Evolutionary conservation across 2,329 filamentous ascomycete species (phyloP).

Genomic region (Penicillium sp.): DNA sequence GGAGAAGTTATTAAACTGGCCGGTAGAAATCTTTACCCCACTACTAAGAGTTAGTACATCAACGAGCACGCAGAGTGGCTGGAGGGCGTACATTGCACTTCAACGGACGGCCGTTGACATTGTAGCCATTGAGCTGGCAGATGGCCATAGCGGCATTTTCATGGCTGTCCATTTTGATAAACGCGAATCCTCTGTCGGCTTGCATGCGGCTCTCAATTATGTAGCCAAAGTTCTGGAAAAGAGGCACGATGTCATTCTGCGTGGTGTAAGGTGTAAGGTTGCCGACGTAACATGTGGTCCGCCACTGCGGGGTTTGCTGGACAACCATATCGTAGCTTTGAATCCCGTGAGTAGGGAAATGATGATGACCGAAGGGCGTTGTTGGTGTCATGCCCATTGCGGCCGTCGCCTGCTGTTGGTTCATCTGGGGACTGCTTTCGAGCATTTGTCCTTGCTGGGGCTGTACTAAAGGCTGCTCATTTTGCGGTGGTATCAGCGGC

Average conservation of each 20-base stretch:
- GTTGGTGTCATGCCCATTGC: slow-evolving; percentile 98
- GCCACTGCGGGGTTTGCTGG: slow-evolving; percentile 93
- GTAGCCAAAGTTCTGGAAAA: slow-evolving; percentile 98
- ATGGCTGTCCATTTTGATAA: slow-evolving; percentile 98
- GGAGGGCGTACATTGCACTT: slow-evolving; percentile 93
- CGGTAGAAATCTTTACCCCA: slow-evolving; percentile 96
- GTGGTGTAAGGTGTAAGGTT: slow-evolving; percentile 98
- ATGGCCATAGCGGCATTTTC: slow-evolving; percentile 99
- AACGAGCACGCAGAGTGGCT: slow-evolving; percentile 30
- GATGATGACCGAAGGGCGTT: slow-evolving; percentile 93
- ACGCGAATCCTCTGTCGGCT: slow-evolving; percentile 95
- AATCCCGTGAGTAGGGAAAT: slow-evolving; percentile 95
- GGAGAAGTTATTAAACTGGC: slow-evolving; percentile 80
- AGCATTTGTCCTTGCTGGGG: too few species aligned
- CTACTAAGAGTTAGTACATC: slow-evolving; percentile 56
- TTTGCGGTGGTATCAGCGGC: too few species aligned
- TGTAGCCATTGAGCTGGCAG: slow-evolving; percentile 96
- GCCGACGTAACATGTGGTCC: slow-evolving; percentile 97
- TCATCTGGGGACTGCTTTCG: too few species aligned
- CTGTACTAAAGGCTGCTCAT: too few species aligned
- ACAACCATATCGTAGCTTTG: slow-evolving; percentile 98
- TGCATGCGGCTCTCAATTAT: slow-evolving; percentile 98
- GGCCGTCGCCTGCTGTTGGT: slow-evolving; percentile 92
- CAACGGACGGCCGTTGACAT: slow-evolving; percentile 92
- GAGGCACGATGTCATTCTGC: slow-evolving; percentile 92